These are phyloP conservation scores for Sugiyamaella lignohabitans DNA, from an alignment of 805 yeast species.

Conservation along the genomic window DNA sequence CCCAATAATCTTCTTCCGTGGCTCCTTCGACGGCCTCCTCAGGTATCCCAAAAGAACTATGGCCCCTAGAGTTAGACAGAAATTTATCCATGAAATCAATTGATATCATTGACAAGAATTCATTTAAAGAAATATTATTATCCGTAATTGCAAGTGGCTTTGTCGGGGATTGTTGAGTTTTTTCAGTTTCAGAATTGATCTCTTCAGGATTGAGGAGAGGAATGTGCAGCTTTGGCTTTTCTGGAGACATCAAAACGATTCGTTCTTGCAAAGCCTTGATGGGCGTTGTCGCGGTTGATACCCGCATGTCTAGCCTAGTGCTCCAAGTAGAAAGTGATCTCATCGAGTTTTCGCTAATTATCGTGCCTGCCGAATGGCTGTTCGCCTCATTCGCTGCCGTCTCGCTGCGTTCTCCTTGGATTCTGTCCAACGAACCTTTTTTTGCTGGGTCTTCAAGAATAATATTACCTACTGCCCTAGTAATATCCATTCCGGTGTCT, in stretches of 20 bases:
- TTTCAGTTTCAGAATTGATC: neutral
- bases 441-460: neutral
- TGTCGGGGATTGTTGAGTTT: too few species aligned
- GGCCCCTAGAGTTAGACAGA: constrained; percentile 14
- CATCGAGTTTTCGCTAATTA: neutral
- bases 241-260: constrained; percentile 10
- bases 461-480: constrained; percentile 10
- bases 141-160: neutral
- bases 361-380: neutral
- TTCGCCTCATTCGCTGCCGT: too few species aligned
- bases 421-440: neutral
- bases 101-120: constrained; percentile 24
- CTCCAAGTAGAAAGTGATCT: too few species aligned
- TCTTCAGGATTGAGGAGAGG: neutral
- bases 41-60: constrained; percentile 21
- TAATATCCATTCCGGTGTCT: constrained; percentile 14
- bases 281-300: constrained; percentile 8
- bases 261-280: constrained; percentile 4
- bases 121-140: constrained; percentile 21
- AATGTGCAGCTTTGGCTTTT: neutral
- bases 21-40: constrained; percentile 16
- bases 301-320: neutral
- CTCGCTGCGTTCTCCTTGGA: too few species aligned
- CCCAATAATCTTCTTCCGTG: constrained; percentile 33
- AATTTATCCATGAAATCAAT: constrained; percentile 29